Evolutionary conservation across 2,329 filamentous ascomycete species (phyloP).

Genomic region (Hymenoscyphus infarciens): DNA sequence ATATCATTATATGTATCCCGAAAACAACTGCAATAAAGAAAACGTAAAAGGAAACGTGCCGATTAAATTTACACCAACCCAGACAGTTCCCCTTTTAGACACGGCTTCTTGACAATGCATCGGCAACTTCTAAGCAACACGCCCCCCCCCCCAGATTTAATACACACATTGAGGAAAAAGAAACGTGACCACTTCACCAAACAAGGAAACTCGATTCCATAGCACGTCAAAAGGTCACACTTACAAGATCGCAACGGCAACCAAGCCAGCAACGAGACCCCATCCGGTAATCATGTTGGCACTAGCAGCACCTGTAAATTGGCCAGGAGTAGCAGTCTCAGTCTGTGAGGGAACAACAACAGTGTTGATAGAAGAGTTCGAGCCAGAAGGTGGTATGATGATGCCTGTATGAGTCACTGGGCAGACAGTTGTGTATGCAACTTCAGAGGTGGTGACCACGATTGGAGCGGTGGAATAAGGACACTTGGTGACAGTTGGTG

Average conservation of each 20-base stretch:
- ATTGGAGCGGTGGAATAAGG: constrained; percentile 9
- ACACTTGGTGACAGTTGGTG: constrained; percentile 4
- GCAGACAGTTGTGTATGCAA: constrained; percentile 4
- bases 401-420: neutral
- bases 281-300: neutral
- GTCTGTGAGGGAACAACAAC: neutral
- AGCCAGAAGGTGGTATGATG: neutral
- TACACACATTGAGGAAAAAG: neutral
- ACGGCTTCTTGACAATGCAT: too few species aligned
- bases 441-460: neutral
- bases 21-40: neutral
- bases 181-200: neutral
- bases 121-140: too few species aligned
- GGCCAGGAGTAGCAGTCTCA: neutral
- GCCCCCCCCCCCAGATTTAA: too few species aligned
- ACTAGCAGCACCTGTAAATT: neutral
- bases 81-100: neutral
- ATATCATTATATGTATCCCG: neutral
- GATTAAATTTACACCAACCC: neutral
- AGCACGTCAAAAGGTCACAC: neutral
- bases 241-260: neutral
- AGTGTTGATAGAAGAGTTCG: neutral
- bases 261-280: neutral
- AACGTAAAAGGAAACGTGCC: neutral
- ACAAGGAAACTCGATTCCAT: neutral